phyloP scores from a whole-genome alignment of 73 alveolate genomes.

The Durusdinium trenchii region DNA sequence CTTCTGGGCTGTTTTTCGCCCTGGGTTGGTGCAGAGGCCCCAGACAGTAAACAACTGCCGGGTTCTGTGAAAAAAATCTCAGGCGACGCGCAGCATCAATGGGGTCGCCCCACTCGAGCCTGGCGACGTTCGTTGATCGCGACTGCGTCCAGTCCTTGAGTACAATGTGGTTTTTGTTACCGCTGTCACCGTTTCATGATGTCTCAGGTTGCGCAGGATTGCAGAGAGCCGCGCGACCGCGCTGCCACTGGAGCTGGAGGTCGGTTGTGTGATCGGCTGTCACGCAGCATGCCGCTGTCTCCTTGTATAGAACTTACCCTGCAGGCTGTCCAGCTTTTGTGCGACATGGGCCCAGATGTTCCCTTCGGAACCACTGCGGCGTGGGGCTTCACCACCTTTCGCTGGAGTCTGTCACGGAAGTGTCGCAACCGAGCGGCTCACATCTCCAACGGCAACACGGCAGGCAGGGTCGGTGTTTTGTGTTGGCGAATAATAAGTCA shows the following conservation, averaged over 20 bases:
- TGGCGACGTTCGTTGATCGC: neutral
- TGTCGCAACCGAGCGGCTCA: neutral
- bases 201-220: too few species aligned
- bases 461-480: too few species aligned
- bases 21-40: neutral
- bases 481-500: too few species aligned
- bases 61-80: neutral
- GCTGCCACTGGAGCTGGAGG: too few species aligned
- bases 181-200: too few species aligned
- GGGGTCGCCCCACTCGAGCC: neutral
- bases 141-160: neutral
- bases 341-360: neutral
- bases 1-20: neutral
- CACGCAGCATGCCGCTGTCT: too few species aligned
- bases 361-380: neutral
- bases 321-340: neutral
- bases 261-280: too few species aligned
- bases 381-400: neutral
- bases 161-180: too few species aligned
- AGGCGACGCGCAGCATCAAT: neutral
- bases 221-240: too few species aligned
- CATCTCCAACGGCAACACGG: neutral
- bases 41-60: neutral
- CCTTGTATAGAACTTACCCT: neutral
- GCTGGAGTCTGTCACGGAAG: neutral